Conservation (phyloP, 352 stramenopile species). For the Thalassiosira exigua region DNA sequence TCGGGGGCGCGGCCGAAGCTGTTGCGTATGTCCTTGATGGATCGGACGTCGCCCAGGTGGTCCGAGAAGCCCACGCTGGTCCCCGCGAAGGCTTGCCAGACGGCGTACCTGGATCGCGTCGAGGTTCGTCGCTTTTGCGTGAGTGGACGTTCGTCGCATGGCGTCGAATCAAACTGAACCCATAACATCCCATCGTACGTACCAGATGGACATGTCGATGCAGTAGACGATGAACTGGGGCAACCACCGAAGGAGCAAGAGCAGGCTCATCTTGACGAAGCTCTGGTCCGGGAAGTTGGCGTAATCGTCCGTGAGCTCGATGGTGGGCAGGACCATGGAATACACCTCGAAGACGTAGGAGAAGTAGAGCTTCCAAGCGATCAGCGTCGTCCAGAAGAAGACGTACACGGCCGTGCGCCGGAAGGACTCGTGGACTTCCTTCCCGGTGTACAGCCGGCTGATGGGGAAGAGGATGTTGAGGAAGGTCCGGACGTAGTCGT, state of each 20-base stretch:
- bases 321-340: conserved; percentile 92
- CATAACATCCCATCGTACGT: conserved; percentile 64
- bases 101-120: too few species aligned
- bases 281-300: conserved; percentile 88
- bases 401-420: conserved; percentile 91
- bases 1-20: conserved; percentile 84
- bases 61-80: conserved; percentile 96
- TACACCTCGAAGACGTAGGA: conserved; percentile 98
- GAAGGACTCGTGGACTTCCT: conserved; percentile 94
- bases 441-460: conserved; percentile 91
- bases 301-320: conserved; percentile 97
- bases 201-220: conserved; percentile 99
- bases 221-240: conserved; percentile 98
- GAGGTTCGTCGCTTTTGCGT: too few species aligned
- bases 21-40: conserved; percentile 84
- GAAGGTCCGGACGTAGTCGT: conserved; percentile 88
- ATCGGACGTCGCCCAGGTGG: conserved; percentile 94
- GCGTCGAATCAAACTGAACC: too few species aligned
- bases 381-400: conserved; percentile 93
- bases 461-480: conserved; percentile 87
- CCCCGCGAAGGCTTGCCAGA: conserved; percentile 96
- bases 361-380: conserved; percentile 97
- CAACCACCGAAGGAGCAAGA: conserved; percentile 96
- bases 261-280: conserved; percentile 84
- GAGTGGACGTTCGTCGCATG: too few species aligned